Percentiles rank a stretch among this genome's conserved stretches.
These are phyloP conservation scores for Dysphania ambrosioides DNA, from an alignment of 148 eudicot species.

Conservation along the genomic window DNA sequence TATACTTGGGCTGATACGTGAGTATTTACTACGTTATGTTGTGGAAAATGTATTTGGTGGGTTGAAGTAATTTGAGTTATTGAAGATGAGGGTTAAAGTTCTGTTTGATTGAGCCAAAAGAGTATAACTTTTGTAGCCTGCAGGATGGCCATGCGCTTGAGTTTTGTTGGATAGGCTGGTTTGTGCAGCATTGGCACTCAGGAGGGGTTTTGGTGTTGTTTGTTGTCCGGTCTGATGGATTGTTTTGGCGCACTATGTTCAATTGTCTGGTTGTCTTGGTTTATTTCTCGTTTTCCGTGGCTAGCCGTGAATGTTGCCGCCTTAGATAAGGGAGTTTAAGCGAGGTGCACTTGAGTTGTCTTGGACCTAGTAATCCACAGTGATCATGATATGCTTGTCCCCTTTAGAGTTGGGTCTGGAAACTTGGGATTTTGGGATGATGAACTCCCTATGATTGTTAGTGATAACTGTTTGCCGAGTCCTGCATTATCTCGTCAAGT, in stretches of 20 bases:
- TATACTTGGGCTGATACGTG: not conserved
- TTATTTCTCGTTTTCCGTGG: not conserved
- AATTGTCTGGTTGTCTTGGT: not conserved
- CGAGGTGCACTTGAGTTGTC: not conserved
- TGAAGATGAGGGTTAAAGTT: not conserved
- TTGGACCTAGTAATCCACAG: not conserved
- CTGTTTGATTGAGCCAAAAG: not conserved
- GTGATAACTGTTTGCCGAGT: not conserved
- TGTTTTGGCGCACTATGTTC: not conserved
- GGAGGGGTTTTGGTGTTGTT: not conserved
- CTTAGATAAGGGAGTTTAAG: not conserved
- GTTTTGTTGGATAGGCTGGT: not conserved
- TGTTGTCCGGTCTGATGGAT: not conserved
- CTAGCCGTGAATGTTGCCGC: not conserved
- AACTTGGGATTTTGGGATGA: not conserved
- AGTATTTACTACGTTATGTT: not conserved
- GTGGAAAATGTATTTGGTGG: not conserved
- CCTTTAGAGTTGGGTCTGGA: not conserved
- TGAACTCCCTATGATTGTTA: not conserved
- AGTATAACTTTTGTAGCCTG: not conserved
- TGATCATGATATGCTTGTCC: not conserved
- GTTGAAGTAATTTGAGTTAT: not conserved
- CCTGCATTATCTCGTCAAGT: not conserved
- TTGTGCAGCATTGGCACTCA: not conserved
- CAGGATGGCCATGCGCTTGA: not conserved